These are phyloP conservation scores for Solanum medicagineum DNA, from an alignment of 257 asterid genomes.

Conservation along the genomic window DNA sequence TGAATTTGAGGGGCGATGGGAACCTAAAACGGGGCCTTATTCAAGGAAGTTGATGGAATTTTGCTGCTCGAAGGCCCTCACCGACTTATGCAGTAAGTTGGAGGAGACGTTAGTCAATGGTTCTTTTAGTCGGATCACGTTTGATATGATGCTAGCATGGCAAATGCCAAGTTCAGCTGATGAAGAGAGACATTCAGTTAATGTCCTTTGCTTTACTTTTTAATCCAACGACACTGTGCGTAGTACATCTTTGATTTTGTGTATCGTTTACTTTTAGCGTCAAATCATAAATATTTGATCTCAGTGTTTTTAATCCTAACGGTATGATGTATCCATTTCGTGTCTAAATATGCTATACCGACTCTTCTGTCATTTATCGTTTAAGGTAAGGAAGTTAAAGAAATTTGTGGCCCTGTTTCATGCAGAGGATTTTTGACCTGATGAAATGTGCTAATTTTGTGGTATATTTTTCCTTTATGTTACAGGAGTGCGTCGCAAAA, in stretches of 20 bases:
- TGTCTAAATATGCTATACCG: background rate
- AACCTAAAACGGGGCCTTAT: conserved; percentile 29
- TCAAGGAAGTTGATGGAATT: conserved; percentile 59
- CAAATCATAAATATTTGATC: background rate
- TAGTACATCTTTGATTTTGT: background rate
- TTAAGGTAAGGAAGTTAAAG: background rate
- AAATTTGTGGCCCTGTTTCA: background rate
- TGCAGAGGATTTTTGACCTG: background rate
- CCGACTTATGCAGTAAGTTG: conserved; percentile 30
- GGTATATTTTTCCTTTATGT: background rate
- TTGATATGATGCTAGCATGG: conserved; percentile 97
- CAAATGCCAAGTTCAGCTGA: conserved; percentile 44
- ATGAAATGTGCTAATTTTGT: background rate
- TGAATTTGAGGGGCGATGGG: conserved; percentile 59
- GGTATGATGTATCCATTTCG: background rate
- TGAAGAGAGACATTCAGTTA: conserved; percentile 19
- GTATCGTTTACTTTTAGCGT: background rate
- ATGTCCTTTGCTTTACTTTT: background rate
- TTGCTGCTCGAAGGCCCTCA: conserved; percentile 53
- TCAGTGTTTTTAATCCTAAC: background rate
- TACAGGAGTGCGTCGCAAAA: conserved; percentile 57
- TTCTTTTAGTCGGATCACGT: conserved; percentile 64
- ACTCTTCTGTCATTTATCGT: background rate
- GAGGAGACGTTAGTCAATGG: conserved; percentile 45
- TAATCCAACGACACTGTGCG: background rate